A percentile compares a stretch with the other conserved stretches of the same genome.
Conservation (phyloP, 495 filamentous ascomycete species). For the Paragyromitra xinjiangensis region DNA sequence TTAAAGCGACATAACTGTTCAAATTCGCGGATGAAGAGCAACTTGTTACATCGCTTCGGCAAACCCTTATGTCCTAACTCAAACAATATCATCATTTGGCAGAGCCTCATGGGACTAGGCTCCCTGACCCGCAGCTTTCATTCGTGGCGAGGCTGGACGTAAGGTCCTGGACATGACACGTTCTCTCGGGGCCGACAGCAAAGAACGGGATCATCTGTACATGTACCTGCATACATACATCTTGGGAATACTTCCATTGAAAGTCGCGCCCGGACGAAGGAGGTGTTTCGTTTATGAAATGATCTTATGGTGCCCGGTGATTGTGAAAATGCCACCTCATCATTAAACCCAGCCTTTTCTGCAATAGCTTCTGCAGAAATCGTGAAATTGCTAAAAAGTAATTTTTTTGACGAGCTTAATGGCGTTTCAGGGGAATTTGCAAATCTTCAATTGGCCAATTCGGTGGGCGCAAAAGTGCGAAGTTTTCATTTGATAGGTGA, state of each 20-base stretch:
- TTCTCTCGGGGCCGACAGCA: neutral
- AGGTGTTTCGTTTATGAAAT: neutral
- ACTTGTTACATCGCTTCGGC: neutral
- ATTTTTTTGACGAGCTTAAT: neutral
- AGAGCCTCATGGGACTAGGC: neutral
- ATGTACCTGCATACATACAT: neutral
- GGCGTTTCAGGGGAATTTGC: neutral
- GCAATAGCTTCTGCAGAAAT: neutral
- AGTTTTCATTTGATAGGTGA: neutral
- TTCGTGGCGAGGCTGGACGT: neutral
- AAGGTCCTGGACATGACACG: slow-evolving; percentile 1
- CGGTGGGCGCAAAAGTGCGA: neutral
- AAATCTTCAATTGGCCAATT: neutral
- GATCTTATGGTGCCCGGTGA: neutral
- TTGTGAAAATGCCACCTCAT: slow-evolving; percentile 3
- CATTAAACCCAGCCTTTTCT: slow-evolving; percentile 12
- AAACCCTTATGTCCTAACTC: neutral
- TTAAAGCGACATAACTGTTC: neutral
- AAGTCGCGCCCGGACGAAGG: neutral
- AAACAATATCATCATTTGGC: neutral
- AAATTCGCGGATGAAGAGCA: neutral
- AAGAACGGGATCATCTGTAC: neutral
- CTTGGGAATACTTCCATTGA: neutral
- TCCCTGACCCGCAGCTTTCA: neutral
- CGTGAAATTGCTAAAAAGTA: neutral